Evolutionary conservation across 495 filamentous ascomycete species (phyloP).

Genomic region (Xylaria longipes): DNA sequence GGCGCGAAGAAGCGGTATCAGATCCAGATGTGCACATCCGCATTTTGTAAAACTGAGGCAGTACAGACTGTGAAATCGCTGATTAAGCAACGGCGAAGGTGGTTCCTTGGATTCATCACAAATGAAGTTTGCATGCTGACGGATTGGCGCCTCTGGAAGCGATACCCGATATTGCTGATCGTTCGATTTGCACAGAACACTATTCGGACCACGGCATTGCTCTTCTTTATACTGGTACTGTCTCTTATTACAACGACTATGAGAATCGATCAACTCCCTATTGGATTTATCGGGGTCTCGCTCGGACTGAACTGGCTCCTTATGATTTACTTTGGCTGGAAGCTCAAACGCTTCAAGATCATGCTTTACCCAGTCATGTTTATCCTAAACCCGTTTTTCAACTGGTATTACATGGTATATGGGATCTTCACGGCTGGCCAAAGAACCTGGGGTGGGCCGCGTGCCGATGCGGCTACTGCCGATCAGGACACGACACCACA

Average conservation of each 20-base stretch:
- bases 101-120: constrained; percentile 98
- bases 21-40: constrained; percentile 96
- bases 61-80: constrained; percentile 87
- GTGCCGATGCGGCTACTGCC: constrained; percentile 88
- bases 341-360: constrained; percentile 87
- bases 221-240: constrained; percentile 95
- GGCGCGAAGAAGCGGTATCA: constrained; percentile 91
- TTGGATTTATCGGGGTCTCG: constrained; percentile 95
- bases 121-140: constrained; percentile 99
- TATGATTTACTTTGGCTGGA: constrained; percentile 94
- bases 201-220: constrained; percentile 90
- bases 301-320: constrained; percentile 92
- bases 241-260: constrained; percentile 86
- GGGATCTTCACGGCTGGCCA: constrained; percentile 91
- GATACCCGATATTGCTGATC: constrained; percentile 87
- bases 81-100: constrained; percentile 92
- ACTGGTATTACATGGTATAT: constrained; percentile 97
- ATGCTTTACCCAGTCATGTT: constrained; percentile 98
- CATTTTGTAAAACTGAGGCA: constrained; percentile 98
- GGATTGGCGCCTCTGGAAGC: constrained; percentile 86
- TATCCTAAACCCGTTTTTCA: constrained; percentile 93
- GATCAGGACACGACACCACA: constrained; percentile 80
- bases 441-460: constrained; percentile 94
- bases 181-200: constrained; percentile 97
- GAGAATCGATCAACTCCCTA: constrained; percentile 76